Percentiles rank a stretch among this genome's conserved stretches.
Evolutionary conservation across 2,329 filamentous ascomycete genomes (phyloP).

Genomic region (Daldinia sp.): DNA sequence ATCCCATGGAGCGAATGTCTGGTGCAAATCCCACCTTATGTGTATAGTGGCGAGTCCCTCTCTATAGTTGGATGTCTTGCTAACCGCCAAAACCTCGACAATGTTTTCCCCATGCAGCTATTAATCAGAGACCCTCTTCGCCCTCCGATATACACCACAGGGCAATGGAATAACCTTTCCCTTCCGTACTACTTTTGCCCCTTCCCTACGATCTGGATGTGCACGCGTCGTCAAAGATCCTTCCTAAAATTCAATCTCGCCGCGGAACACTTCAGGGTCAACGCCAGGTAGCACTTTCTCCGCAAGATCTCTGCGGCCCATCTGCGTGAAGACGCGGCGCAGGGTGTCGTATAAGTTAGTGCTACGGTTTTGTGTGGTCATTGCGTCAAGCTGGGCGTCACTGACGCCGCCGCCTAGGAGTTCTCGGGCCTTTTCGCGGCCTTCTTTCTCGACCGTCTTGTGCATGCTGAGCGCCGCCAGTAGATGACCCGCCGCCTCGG

Average conservation of each 20-base stretch:
- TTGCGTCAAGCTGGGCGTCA: constrained; percentile 81
- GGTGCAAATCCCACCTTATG: not conserved
- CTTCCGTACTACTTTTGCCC: too few species aligned
- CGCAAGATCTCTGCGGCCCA: constrained; percentile 87
- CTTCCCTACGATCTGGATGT: too few species aligned
- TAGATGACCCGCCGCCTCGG: constrained; percentile 91
- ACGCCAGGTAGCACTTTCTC: constrained; percentile 90
- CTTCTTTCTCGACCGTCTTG: constrained; percentile 87
- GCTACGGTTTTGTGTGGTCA: constrained; percentile 94
- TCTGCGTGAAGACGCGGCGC: constrained; percentile 92
- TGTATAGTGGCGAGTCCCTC: not conserved
- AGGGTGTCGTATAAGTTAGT: constrained; percentile 97
- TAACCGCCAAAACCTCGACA: not conserved
- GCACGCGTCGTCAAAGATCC: too few species aligned
- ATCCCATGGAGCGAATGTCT: not conserved
- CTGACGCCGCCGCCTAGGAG: constrained; percentile 69
- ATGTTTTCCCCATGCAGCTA: not conserved
- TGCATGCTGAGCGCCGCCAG: constrained; percentile 95
- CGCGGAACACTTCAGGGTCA: constrained; percentile 87
- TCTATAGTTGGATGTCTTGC: not conserved
- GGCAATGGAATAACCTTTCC: too few species aligned
- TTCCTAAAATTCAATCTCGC: constrained; percentile 83
- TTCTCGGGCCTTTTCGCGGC: constrained; percentile 82
- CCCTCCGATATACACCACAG: too few species aligned
- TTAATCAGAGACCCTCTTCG: too few species aligned